Evolutionary conservation across 208 protist species (phyloP), one percentile per base, ranked within the genome.

Genomic region (Leptomonas pyrrhocoris): DNA sequence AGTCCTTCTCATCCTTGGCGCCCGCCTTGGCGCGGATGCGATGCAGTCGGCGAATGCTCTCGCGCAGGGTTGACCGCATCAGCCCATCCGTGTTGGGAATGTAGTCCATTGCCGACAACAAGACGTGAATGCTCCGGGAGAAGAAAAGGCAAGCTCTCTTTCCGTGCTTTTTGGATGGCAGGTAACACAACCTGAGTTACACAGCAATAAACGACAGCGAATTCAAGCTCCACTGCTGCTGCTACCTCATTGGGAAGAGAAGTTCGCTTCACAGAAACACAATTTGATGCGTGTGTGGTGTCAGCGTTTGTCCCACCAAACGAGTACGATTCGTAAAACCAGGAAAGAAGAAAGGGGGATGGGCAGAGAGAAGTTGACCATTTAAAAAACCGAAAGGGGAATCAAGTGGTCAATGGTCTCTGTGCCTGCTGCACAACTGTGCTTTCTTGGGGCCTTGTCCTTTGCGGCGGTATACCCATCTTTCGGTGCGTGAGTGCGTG

Each of bases 51-150:
- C 77, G 82, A 40, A 93, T 90, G 49, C 79, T 89, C 51, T 93
- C 87, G 9, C 87, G 87, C 62, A 93, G 71, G n/a, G 74, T 88
- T 15, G 87, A 85, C 34, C 84, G 78, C 81, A 83, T 86, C 63
- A 92, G 40, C 50, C 81, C 86, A 74, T 89, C 83, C 13, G 57
- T 74, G 62, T 73, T 90, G 34, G 86, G 86, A 19, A 92, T 54
- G 68, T 82, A 89, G 34, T 84, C 56, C 19, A 73, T 55, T 68
- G 81, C 81, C 19, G 30, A 36, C 48, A 51, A 45, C 5, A 42
- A 16, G 30, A 36, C 45, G 45, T 13, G 38, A 6, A 13, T 42
- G 5, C 57, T 19, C 57, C 59, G 49, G 40, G 40, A 43, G 15
- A 43, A 43, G 15, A 43, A 43, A 43, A 43, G 40, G 11, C 40